Conservation (phyloP, 1,284 basidiomycete species). For the Hymenochaete sp. region DNA sequence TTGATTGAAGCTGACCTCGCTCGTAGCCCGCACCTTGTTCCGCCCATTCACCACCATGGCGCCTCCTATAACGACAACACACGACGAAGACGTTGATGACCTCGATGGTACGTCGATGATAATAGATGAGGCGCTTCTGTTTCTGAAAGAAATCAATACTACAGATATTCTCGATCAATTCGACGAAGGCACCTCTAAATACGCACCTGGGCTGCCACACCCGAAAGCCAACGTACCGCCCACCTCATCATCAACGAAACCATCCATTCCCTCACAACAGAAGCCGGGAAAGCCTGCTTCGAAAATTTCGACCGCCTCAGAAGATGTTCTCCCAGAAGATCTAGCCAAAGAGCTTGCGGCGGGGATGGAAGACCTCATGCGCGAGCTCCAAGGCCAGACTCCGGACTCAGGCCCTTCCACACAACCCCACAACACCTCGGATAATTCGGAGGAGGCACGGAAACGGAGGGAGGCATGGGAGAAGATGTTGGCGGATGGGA, state of each 20-base stretch:
- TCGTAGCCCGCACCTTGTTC: background rate
- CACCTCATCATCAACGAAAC: constrained; percentile 7
- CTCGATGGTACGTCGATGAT: constrained; percentile 52
- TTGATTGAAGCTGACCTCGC: background rate
- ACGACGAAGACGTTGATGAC: constrained; percentile 67
- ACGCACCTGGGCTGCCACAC: constrained; percentile 23
- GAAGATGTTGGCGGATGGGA: constrained; percentile 62
- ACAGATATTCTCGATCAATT: constrained; percentile 53
- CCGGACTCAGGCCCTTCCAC: constrained; percentile 21
- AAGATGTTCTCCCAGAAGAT: constrained; percentile 31
- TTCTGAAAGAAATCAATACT: constrained; percentile 13
- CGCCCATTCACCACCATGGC: constrained; percentile 3
- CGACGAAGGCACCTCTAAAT: constrained; percentile 22
- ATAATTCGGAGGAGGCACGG: constrained; percentile 25
- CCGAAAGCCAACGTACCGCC: background rate
- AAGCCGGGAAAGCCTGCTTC: constrained; percentile 15
- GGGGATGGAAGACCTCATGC: constrained; percentile 83
- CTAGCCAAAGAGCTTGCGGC: constrained; percentile 70
- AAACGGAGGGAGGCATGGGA: constrained; percentile 55
- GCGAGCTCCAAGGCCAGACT: constrained; percentile 44
- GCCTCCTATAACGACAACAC: background rate
- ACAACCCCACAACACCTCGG: too few relatives aligned
- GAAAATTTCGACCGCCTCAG: constrained; percentile 24
- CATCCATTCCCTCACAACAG: constrained; percentile 21
- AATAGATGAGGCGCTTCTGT: constrained; percentile 1